phyloP scores from a whole-genome alignment of 73 alveolate genomes.

The Symbiodinium pilosum region DNA sequence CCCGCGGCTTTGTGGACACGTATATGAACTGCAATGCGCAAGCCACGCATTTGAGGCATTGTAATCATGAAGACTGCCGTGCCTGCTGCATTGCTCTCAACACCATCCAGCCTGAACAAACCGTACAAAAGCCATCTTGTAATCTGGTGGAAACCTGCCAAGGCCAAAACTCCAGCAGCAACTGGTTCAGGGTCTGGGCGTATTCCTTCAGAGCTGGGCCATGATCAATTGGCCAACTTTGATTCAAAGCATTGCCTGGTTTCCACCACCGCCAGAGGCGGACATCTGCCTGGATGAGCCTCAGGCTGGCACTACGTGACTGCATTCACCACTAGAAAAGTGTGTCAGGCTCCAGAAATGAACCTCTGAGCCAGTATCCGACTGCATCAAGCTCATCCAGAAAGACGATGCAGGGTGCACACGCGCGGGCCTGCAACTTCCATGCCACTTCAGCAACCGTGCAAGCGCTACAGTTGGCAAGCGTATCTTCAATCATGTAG shows the following conservation, averaged over 20 bases:
- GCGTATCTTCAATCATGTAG: too few species aligned
- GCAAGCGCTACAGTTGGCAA: too few species aligned
- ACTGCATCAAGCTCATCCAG: slow-evolving; percentile 82
- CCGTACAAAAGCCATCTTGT: too few species aligned
- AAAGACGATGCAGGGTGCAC: slow-evolving; percentile 93
- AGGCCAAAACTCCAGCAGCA: slow-evolving; percentile 68
- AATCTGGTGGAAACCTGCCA: too few species aligned
- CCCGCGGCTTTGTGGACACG: too few species aligned
- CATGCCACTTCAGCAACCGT: too few species aligned
- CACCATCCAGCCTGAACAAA: slow-evolving; percentile 68
- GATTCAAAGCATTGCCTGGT: slow-evolving; percentile 29
- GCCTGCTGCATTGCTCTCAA: slow-evolving; percentile 53
- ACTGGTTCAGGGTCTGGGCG: slow-evolving; percentile 85
- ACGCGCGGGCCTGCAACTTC: slow-evolving; percentile 59
- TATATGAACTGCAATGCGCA: too few species aligned
- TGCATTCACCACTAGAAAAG: too few species aligned
- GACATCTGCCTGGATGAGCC: slow-evolving; percentile 90
- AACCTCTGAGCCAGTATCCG: not conserved
- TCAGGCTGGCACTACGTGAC: not conserved
- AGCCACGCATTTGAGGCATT: too few species aligned
- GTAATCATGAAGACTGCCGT: not conserved
- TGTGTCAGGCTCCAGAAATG: not conserved
- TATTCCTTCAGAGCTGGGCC: slow-evolving; percentile 24
- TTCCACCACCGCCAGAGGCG: slow-evolving; percentile 88
- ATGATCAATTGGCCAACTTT: too few species aligned